Evolutionary conservation across 805 yeast genomes (phyloP), one percentile per base, ranked within the genome.

Genomic region (Starmerella ratchasimensis): DNA sequence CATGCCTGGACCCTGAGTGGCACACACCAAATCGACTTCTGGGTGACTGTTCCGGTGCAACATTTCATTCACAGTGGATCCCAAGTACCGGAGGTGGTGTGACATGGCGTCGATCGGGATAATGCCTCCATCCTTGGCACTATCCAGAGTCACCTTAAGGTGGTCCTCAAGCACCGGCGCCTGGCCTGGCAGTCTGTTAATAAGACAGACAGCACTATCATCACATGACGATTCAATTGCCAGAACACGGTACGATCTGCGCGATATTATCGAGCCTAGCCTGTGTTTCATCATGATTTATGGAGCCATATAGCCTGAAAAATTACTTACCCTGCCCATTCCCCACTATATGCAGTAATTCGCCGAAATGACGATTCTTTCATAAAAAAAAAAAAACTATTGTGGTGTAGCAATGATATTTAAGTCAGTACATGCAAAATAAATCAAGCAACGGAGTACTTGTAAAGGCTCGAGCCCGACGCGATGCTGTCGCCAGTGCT

Each of bases 1-100:
- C 95, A 90, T 83, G 0, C 98, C 98, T 0, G 98, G 98, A 0
- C 98, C 98, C 47, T 94, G 62, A 0, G 98, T 90, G 4, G 78
- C 94, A 56, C 94, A 80, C 1, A 90, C 69, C 32, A 90, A 54
- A 53, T 81, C 94, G 0, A 56, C 49, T 63, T 58, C 33, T 50
- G 59, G 45, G 9, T 43, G 22, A 45, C 51, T 31, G 39, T 53
- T 45, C 0, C 52, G 41, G 0, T 20, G 25, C 13, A 78, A 59
- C 4, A 78, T 58, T 5, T 62, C 54, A 13, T 55, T 39, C 0
- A 79, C 73, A 25, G 78, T 53, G 0, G 53, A 48, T 0, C 80
- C 77, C 3, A 88, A 56, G 9, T 61, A 55, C 19, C 55, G 38
- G 43, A 81, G 80, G 53, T 88, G 96, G 53, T 81, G 93, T 21